Evolutionary conservation across 331 rosid genomes (phyloP), one percentile per base, ranked within the genome.

Genomic region (Ulmus americana): DNA sequence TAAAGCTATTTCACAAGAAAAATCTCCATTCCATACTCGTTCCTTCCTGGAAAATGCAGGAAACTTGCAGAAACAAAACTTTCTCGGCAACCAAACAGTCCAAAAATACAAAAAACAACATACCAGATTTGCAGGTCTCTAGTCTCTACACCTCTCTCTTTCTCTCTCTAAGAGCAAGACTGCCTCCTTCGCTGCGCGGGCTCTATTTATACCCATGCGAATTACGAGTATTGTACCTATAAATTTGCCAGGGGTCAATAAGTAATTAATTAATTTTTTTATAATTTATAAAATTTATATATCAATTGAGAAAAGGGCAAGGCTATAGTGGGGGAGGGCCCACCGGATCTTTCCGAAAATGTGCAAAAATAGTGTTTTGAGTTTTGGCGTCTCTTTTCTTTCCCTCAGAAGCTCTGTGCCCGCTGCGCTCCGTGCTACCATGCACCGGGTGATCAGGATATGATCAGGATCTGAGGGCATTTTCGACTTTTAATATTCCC

Each of bases 341-440:
- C 80, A 70, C 76, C 47, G 56, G 55, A 76, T 76, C 55, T 76
- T 66, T 54, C 70, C 70, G 0, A 1, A 45, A 51, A 59, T 52
- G 69, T 14, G 64, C 18, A 50, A 56, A 10, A 44, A 6, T 8
- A 10, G 8, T 8, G 5, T 5, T 7, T 9, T 61, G 42, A 4
- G 15, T 41, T 22, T 48, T n/a, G 35, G 38, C 16, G 61, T 49
- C 45, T 39, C 7, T 45, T 45, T 40, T 49, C 16, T 12, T 18
- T 55, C n/a, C 39, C 3, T 18, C 18, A 12, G 0, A 43, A 15
- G n/a, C 1, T 22, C 44, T 12, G 18, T 6, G 49, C 20, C 28
- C 38, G 2, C 38, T 53, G 11, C 39, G 39, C 58, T 0, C 8
- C 9, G 2, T 7, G 65, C 65, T 61, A 44, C 6, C 39, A 41